phyloP scores from a whole-genome alignment of 805 yeast species.

The Nakazawaea ernobii region DNA sequence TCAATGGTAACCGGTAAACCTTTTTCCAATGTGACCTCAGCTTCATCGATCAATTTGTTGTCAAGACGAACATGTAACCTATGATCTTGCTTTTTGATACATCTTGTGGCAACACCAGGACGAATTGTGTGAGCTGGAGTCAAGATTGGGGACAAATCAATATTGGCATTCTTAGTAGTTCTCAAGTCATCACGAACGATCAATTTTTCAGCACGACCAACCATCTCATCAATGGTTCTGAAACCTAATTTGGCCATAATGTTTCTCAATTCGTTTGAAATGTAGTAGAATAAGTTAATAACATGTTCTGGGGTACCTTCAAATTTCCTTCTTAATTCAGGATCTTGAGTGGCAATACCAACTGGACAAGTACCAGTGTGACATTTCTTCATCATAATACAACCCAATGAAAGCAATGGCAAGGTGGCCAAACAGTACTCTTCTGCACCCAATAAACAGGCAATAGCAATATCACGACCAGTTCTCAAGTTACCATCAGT shows the following conservation, averaged over 20 bases:
- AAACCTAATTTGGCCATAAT: conserved; percentile 95
- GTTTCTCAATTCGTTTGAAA: conserved; percentile 85
- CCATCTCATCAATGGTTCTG: conserved; percentile 96
- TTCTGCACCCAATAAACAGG: conserved; percentile 94
- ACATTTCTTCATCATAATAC: conserved; percentile 94
- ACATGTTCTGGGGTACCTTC: conserved; percentile 98
- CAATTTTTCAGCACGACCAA: conserved; percentile 92
- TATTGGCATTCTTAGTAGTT: conserved; percentile 83
- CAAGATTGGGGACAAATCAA: conserved; percentile 87
- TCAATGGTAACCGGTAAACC: conserved; percentile 96
- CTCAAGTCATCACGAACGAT: conserved; percentile 79
- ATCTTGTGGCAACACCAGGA: conserved; percentile 94
- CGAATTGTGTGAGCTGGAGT: conserved; percentile 96
- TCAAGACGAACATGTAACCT: conserved; percentile 88
- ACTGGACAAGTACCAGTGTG: conserved; percentile 95
- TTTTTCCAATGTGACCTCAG: conserved; percentile 90
- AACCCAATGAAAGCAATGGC: conserved; percentile 95
- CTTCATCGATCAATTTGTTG: conserved; percentile 92
- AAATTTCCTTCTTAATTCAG: conserved; percentile 85
- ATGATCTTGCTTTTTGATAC: conserved; percentile 91
- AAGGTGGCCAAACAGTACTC: conserved; percentile 98
- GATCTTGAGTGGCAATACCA: conserved; percentile 98
- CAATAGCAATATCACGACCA: conserved; percentile 95
- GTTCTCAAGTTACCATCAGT: conserved; percentile 99
- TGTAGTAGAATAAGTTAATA: conserved; percentile 92